Conservation (phyloP, 2,329 filamentous ascomycete species). For the Beauveria sp. region DNA sequence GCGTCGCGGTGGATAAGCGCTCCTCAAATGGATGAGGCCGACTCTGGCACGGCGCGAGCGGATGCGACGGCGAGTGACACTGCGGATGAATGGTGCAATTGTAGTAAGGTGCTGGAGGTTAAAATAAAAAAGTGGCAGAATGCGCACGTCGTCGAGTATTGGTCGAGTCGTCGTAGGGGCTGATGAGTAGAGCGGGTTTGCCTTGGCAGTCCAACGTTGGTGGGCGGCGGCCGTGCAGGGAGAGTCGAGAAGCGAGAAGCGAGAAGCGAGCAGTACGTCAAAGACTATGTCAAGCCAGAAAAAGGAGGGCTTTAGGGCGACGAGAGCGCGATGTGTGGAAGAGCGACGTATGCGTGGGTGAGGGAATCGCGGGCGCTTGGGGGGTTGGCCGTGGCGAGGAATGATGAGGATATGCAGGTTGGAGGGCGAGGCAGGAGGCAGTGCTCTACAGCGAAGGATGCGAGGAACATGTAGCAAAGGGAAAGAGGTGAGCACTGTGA, state of each 20-base stretch:
- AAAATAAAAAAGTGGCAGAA: background rate
- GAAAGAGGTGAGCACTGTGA: background rate
- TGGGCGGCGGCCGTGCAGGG: background rate
- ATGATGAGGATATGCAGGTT: background rate
- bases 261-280: background rate
- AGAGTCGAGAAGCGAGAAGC: background rate
- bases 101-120: background rate
- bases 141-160: background rate
- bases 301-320: background rate
- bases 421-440: background rate
- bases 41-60: background rate
- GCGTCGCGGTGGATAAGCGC: conserved; percentile 1
- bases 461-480: background rate
- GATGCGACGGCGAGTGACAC: background rate
- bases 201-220: background rate
- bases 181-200: background rate
- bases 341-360: background rate
- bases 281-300: background rate
- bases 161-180: background rate
- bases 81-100: background rate
- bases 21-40: background rate
- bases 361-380: background rate
- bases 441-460: background rate
- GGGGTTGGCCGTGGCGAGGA: background rate
- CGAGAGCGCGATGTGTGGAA: background rate